phyloP scores from a whole-genome alignment of 306 rosid species.

The Pyrus betulifolia region DNA sequence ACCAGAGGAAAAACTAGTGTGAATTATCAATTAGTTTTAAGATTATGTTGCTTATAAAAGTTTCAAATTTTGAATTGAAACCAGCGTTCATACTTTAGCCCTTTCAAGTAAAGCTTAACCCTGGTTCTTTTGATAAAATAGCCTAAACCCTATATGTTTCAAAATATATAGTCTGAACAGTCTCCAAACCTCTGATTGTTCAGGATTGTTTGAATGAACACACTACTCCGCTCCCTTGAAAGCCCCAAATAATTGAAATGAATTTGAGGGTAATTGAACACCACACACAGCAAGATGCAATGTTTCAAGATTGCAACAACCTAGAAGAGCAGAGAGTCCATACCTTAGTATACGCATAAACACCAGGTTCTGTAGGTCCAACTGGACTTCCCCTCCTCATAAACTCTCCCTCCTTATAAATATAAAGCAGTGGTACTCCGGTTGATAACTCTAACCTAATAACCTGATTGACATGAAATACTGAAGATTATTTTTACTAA shows the following conservation, averaged over 20 bases:
- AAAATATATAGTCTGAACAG: not conserved
- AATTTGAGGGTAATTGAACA: not conserved
- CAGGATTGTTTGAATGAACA: not conserved
- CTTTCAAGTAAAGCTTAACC: no score
- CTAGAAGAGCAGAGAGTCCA: not conserved
- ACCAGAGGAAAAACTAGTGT: not conserved
- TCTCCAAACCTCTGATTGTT: not conserved
- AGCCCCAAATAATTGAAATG: not conserved
- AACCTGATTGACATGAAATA: conserved; percentile 35
- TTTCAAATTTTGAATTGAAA: not conserved
- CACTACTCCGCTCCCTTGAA: not conserved
- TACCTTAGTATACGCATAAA: conserved; percentile 73
- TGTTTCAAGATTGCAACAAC: not conserved
- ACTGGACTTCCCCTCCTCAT: conserved; percentile 74
- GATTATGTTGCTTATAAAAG: not conserved
- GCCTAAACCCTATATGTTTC: not conserved
- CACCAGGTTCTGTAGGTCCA: conserved; percentile 64
- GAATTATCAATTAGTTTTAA: not conserved
- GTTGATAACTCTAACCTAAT: conserved; percentile 69
- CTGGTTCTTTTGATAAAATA: no score
- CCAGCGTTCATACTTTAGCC: not conserved
- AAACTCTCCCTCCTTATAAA: conserved; percentile 56
- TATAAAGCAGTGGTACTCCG: conserved; percentile 74
- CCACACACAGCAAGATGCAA: not conserved
- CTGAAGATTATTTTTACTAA: not conserved